phyloP scores from a whole-genome alignment of 2,329 filamentous ascomycete species.

The Fusarium incarnatum region DNA sequence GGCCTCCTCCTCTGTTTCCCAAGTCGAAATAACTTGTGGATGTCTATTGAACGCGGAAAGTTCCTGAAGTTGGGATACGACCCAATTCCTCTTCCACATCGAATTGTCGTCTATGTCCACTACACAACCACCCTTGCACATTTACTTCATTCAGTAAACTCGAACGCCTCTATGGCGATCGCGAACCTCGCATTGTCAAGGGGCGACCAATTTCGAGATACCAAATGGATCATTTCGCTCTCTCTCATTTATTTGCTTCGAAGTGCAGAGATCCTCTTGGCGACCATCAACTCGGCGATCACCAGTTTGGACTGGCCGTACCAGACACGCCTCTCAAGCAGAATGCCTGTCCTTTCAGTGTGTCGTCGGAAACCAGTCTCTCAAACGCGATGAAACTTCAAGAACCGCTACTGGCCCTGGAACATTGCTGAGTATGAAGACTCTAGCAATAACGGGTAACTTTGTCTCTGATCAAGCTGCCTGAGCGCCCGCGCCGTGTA shows the following conservation, averaged over 20 bases:
- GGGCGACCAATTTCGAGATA: neutral
- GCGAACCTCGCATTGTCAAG: neutral
- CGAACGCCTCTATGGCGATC: neutral
- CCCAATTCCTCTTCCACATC: too few relatives aligned
- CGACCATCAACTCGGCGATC: neutral
- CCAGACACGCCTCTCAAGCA: neutral
- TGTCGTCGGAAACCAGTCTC: too few relatives aligned
- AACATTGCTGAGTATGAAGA: too few relatives aligned
- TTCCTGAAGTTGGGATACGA: neutral
- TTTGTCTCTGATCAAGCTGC: accelerated
- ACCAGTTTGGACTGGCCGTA: neutral
- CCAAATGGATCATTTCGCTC: neutral
- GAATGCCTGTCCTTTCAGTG: too few relatives aligned
- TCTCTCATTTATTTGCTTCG: neutral
- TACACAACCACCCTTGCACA: neutral
- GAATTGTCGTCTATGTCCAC: neutral
- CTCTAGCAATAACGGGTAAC: too few relatives aligned
- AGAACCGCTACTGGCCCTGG: neutral
- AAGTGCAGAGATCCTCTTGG: neutral
- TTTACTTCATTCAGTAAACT: accelerated
- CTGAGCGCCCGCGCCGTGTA: too few relatives aligned
- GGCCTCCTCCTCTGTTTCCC: neutral
- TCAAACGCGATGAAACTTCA: neutral
- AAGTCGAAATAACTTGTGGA: neutral
- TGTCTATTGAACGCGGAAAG: neutral